Evolutionary conservation across 108 stramenopile species (phyloP).

Genomic region (Skeletonema grethae): DNA sequence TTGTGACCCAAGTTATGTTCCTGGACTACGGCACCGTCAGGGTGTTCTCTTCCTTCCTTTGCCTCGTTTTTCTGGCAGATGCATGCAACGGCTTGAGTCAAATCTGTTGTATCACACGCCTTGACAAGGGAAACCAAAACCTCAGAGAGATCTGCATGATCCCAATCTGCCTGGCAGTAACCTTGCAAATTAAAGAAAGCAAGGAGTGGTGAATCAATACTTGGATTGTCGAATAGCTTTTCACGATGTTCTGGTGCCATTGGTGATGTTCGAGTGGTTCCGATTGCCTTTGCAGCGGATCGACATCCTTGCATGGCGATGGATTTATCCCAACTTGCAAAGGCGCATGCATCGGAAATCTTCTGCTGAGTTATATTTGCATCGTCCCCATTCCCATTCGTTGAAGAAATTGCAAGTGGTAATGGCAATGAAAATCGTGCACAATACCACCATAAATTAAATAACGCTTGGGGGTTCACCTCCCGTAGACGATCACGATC

Average conservation of each 20-base stretch:
- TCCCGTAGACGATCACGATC: constrained; percentile 60
- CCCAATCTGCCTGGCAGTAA: constrained; percentile 80
- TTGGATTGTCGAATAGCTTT: constrained; percentile 46
- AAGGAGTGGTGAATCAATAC: constrained; percentile 62
- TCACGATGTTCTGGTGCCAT: constrained; percentile 25
- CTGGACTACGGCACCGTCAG: background rate
- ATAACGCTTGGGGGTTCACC: constrained; percentile 72
- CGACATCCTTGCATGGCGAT: constrained; percentile 67
- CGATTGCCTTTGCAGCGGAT: constrained; percentile 65
- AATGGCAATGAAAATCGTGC: constrained; percentile 82
- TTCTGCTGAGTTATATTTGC: background rate
- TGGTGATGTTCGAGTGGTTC: constrained; percentile 28
- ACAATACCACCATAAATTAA: constrained; percentile 89
- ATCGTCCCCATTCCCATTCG: background rate
- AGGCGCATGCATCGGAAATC: constrained; percentile 56
- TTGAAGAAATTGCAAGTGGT: constrained; percentile 56
- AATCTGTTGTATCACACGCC: constrained; percentile 85
- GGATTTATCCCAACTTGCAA: constrained; percentile 78
- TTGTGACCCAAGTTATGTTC: background rate
- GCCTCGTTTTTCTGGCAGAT: constrained; percentile 57
- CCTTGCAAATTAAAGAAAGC: constrained; percentile 73
- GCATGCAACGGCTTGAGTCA: constrained; percentile 68
- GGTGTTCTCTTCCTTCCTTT: background rate
- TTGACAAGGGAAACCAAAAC: constrained; percentile 77
- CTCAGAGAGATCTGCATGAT: constrained; percentile 74